A percentile compares a stretch with the other conserved stretches of the same genome.
Conservation (phyloP, 108 stramenopile species). For the Aurantiochytrium sp. region DNA sequence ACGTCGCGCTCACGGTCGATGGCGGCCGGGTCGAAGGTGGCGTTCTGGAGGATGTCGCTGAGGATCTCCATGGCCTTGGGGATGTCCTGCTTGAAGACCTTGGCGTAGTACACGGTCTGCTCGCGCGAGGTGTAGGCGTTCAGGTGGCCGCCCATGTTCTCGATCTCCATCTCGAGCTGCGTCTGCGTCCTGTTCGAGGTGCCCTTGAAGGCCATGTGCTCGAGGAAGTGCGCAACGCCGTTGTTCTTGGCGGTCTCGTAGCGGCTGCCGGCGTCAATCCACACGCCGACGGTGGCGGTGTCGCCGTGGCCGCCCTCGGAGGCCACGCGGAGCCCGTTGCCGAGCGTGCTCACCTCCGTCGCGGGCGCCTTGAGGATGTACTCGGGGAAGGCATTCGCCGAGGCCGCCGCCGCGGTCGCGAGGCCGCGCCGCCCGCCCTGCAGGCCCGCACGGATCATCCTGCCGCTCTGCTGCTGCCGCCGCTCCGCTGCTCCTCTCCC, state of each 20-base stretch:
- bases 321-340: constrained; percentile 80
- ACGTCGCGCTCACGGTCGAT: constrained; percentile 93
- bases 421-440: neutral
- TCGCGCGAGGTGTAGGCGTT: constrained; percentile 97
- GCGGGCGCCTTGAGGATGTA: constrained; percentile 36
- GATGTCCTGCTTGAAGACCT: constrained; percentile 93
- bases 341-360: constrained; percentile 75
- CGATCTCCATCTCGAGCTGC: constrained; percentile 92
- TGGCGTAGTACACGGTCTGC: constrained; percentile 98
- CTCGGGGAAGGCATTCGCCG: constrained; percentile 20
- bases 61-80: constrained; percentile 88
- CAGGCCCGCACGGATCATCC: neutral
- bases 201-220: constrained; percentile 99
- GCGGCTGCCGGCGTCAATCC: constrained; percentile 66
- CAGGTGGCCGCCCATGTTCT: constrained; percentile 99
- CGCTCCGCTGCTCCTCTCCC: too few relatives aligned
- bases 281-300: constrained; percentile 62
- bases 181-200: constrained; percentile 80
- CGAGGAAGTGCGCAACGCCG: constrained; percentile 98
- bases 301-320: constrained; percentile 69
- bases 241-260: constrained; percentile 96
- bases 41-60: constrained; percentile 85
- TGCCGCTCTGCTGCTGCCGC: too few relatives aligned
- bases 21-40: constrained; percentile 74
- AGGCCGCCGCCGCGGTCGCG: constrained; percentile 11